These are phyloP conservation scores for Saturnispora besseyi DNA, from an alignment of 805 yeast genomes.

Conservation along the genomic window DNA sequence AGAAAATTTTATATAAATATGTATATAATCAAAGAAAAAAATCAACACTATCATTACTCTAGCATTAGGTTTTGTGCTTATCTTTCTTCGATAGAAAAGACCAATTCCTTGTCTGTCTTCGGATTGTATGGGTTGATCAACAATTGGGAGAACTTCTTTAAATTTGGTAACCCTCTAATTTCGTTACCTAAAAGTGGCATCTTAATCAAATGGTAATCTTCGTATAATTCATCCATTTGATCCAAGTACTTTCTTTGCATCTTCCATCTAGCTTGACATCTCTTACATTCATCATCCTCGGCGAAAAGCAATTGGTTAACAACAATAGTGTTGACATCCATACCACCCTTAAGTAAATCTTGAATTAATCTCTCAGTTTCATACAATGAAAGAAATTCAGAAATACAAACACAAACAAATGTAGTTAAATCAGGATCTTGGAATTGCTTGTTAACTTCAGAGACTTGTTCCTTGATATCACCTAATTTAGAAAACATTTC, in stretches of 20 bases:
- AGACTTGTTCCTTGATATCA: conserved; percentile 71
- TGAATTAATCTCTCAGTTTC: conserved; percentile 98
- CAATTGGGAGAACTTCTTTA: conserved; percentile 75
- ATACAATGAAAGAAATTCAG: conserved; percentile 90
- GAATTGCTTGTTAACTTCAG: conserved; percentile 88
- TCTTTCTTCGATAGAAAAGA: conserved; percentile 46
- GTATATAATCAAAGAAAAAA: background rate
- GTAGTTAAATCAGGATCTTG: conserved; percentile 95
- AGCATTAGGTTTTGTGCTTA: conserved; percentile 7
- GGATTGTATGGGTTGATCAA: conserved; percentile 73
- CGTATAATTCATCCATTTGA: conserved; percentile 93
- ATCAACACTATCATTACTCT: background rate
- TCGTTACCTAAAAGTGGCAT: conserved; percentile 94
- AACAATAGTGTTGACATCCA: conserved; percentile 94
- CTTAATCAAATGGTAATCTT: conserved; percentile 92
- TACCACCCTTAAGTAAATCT: conserved; percentile 86
- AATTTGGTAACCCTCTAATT: conserved; percentile 84
- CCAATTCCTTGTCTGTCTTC: conserved; percentile 42
- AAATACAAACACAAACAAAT: conserved; percentile 91
- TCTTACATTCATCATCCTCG: conserved; percentile 71
- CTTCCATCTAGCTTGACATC: conserved; percentile 88
- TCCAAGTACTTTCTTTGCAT: conserved; percentile 93
- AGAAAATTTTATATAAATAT: background rate
- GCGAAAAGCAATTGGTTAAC: conserved; percentile 91
- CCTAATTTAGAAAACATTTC: conserved; percentile 74